Evolutionary conservation across 176 grass and related monocot genomes (phyloP), one percentile per base, ranked within the genome.

Genomic region (Pharus latifolius): DNA sequence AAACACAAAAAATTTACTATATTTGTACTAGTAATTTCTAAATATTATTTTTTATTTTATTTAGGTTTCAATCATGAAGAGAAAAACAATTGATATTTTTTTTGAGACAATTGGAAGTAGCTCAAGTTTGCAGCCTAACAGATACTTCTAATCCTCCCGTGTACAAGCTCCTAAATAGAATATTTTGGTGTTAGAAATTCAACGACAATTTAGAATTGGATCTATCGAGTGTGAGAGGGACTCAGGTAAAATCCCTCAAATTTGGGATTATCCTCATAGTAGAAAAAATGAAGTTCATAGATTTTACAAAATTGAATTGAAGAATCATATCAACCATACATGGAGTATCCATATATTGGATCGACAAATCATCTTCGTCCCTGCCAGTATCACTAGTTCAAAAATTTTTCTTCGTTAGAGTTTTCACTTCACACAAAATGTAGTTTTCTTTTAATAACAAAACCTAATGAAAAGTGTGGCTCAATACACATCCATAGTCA

Each of bases 391-490:
- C 10, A 18, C 1, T 40, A 18, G 28, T 64, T 40, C 13, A 64
- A 40, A 64, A 40, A 5, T 15, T 64, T 38, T 64, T 9, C 60
- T 6, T 64, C 37, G 65, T 19, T 69, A 2, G 65, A 69, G 14
- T 69, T 26, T 32, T 69, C 65, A 30, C 65, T 38, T n/a, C 22
- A 48, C 41, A 49, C 65, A 49, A 28, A 69, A n/a, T n/a, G 37
- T 50, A 46, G 65, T 32, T 69, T 69, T 69, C 65, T 69, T 16
- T 69, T 69, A 17, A 2, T 38, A n/a, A 69, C 17, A 69, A 69
- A 69, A 17, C 42, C 41, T 46, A 27, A 27, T 31, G 43, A 38
- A 6, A 69, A 10, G 60, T 64, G 60, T 11, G 14, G 60, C 29
- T 64, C 60, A 64, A n/a, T 31, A 62, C 23, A 32, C 57, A 62